phyloP scores from a whole-genome alignment of 192 early-diverging fungal species.

The Lunasporangiospora selenospora region DNA sequence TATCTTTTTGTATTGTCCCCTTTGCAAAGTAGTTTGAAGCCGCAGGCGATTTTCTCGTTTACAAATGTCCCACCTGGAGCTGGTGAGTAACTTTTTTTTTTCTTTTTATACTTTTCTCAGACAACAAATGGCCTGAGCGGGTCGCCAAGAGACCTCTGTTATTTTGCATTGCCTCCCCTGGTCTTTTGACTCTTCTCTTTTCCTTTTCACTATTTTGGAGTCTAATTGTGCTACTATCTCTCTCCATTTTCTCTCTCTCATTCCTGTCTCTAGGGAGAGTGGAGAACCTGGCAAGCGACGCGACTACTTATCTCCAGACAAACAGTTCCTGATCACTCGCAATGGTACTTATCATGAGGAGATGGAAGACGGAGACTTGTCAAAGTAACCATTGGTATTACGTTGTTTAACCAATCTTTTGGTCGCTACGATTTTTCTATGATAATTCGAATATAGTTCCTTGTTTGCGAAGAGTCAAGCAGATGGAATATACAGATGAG shows the following conservation, averaged over 20 bases:
- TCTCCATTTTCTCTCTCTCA: background rate
- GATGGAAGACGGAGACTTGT: too few relatives aligned
- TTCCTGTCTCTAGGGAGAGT: conserved; percentile 38
- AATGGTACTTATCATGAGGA: too few relatives aligned
- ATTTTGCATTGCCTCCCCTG: too few relatives aligned
- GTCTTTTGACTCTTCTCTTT: too few relatives aligned
- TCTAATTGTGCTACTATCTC: too few relatives aligned
- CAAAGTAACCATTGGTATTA: too few relatives aligned
- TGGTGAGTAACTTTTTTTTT: conserved; percentile 60
- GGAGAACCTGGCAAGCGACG: conserved; percentile 69
- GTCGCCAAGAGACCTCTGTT: too few relatives aligned
- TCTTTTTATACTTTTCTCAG: conserved; percentile 1
- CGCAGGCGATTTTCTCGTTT: conserved; percentile 94
- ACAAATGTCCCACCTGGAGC: conserved; percentile 95
- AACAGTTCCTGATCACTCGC: conserved; percentile 90
- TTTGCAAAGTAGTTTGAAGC: conserved; percentile 72
- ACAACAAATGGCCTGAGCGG: too few relatives aligned
- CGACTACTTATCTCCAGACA: conserved; percentile 79
- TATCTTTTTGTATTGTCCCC: conserved; percentile 13
- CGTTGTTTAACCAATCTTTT: too few relatives aligned
- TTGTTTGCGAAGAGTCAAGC: conserved; percentile 82
- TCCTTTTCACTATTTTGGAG: too few relatives aligned
- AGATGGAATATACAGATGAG: conserved; percentile 77
- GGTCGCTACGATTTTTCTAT: too few relatives aligned
- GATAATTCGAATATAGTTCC: conserved; percentile 64